Base-by-base conservation (phyloP, 176 grass and related monocot species). In the Raddia distichophylla region DNA sequence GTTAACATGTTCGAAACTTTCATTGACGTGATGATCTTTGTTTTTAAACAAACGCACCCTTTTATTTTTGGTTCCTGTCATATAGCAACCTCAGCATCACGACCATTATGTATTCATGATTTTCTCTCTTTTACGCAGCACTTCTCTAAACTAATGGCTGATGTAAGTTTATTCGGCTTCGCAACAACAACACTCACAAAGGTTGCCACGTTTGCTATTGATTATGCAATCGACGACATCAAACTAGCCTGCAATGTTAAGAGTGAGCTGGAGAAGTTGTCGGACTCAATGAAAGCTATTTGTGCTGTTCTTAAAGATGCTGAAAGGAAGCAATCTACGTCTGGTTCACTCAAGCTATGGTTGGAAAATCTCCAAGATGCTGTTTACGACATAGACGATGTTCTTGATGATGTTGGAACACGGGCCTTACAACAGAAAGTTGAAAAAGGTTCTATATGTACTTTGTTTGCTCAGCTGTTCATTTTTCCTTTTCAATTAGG, bases 341-440 rank as follows among this genome's bases (percentile, higher is more conserved):
- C 66, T 47, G 19, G 18, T 69, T 12, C 42, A 47, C 43, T 46
- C 45, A 46, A 69, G n/a, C 2, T 46, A 12, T 69, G 66, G 43
- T 44, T 78, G 15, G 75, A 37, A 8, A 78, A 78, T 13, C 22
- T 78, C 8, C 63, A 20, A 34, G 75, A 77, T 18, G 59, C 10
- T 17, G 8, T 77, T 14, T 64, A 78, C 2, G 32, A 78, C 76
- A 65, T 78, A 50, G 75, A 77, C 33, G 75, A 77, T 77, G 59
- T 64, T 12, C 13, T 77, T 7, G 75, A 77, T 18, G 44, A 65
- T 0, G 13, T 65, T 34, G 27, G 46, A 16, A 78, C 75, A 5
- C 22, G 0, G 19, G 46, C 27, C 1, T 44, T 65, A 8, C 27
- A 52, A 9, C 27, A 65, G 3, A 33, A 78, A 65, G 46, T 65